These are phyloP conservation scores for Tulasnella sp. DNA, from an alignment of 768 basidiomycete species.

Conservation along the genomic window DNA sequence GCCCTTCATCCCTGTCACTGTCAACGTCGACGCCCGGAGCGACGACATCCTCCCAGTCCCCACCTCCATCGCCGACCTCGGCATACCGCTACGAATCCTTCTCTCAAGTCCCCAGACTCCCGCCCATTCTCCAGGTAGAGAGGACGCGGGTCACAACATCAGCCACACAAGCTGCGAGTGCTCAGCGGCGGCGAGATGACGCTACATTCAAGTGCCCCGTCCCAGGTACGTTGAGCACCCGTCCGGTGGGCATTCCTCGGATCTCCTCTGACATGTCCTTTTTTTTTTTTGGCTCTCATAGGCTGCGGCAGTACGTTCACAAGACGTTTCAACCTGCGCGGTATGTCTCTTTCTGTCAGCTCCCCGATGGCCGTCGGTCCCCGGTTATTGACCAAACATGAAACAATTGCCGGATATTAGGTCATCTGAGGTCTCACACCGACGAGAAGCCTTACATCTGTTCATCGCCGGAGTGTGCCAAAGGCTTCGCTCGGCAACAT, in stretches of 20 bases:
- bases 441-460: conserved; percentile 93
- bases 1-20: background rate
- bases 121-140: conserved; percentile 85
- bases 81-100: conserved; percentile 34
- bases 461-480: conserved; percentile 90
- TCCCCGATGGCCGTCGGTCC: conserved; percentile 11
- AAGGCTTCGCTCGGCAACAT: conserved; percentile 91
- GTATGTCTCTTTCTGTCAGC: conserved; percentile 40
- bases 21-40: background rate
- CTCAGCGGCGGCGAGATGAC: conserved; percentile 82
- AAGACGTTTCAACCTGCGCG: conserved; percentile 81
- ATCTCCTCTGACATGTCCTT: background rate
- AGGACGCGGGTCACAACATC: conserved; percentile 94
- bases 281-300: background rate
- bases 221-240: conserved; percentile 43
- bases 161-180: conserved; percentile 88
- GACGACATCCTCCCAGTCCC: conserved; percentile 18
- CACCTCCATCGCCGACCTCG: conserved; percentile 25
- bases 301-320: conserved; percentile 96
- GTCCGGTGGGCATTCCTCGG: background rate
- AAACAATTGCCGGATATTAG: conserved; percentile 41
- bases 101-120: conserved; percentile 49
- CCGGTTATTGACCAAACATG: conserved; percentile 20
- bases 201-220: conserved; percentile 92
- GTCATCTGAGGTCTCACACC: conserved; percentile 91